Percentiles rank a stretch among this genome's conserved stretches.
phyloP scores from a whole-genome alignment of 208 protist genomes.

The Trypanosomatidae sp. region DNA sequence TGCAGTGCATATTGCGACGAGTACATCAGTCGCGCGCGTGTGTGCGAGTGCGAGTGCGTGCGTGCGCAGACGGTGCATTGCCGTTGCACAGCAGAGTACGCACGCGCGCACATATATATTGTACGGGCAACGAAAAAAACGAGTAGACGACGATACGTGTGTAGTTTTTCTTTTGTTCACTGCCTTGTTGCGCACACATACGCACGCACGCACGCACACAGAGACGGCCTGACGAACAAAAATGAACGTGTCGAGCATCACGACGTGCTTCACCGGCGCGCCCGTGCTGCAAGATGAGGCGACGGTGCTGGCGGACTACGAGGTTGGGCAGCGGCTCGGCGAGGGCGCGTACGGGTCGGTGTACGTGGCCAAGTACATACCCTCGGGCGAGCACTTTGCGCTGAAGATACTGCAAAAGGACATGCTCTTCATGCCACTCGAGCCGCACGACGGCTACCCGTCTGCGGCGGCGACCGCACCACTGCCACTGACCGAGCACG shows the following conservation, averaged over 20 bases:
- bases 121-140: not conserved
- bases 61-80: too few species aligned
- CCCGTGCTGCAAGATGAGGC: slow-evolving; percentile 47
- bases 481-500: not conserved
- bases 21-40: too few species aligned
- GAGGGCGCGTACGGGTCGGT: slow-evolving; percentile 85
- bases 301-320: slow-evolving; percentile 58
- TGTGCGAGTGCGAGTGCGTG: too few species aligned
- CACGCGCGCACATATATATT: too few species aligned
- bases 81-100: too few species aligned
- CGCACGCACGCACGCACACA: not conserved
- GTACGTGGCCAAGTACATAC: slow-evolving; percentile 65
- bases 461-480: too few species aligned
- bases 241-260: slow-evolving; percentile 11
- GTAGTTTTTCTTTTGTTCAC: slow-evolving; percentile 1
- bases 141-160: slow-evolving; percentile 1
- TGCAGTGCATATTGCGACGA: too few species aligned
- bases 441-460: too few species aligned
- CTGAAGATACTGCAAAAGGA: slow-evolving; percentile 81
- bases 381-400: slow-evolving; percentile 62
- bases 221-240: slow-evolving; percentile 1
- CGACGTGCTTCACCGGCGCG: slow-evolving; percentile 56
- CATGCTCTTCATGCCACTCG: too few species aligned
- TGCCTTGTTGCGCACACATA: slow-evolving; percentile 2
- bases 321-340: slow-evolving; percentile 66